A percentile compares a stretch with the other conserved stretches of the same genome.
These are phyloP conservation scores for Salix arbutifolia DNA, from an alignment of 345 rosid genomes.

Conservation along the genomic window DNA sequence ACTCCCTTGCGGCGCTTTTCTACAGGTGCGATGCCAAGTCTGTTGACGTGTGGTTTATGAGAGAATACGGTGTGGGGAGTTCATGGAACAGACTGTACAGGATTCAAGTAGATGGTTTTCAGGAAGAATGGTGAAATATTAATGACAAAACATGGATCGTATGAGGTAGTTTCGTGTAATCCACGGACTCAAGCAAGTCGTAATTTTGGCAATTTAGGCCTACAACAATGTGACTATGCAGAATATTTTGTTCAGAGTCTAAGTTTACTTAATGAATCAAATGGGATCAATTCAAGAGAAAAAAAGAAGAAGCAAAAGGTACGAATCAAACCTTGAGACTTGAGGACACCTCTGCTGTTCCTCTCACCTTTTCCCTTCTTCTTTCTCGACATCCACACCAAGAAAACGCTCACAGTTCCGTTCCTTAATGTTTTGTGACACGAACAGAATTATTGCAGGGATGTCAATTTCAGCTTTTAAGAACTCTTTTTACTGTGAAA, in stretches of 20 bases:
- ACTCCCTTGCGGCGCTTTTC: background rate
- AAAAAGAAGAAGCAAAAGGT: no score
- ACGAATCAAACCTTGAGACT: no score
- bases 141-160: background rate
- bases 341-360: no score
- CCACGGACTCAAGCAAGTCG: background rate
- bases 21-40: background rate
- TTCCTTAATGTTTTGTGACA: no score
- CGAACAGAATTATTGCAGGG: no score
- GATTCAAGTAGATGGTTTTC: background rate
- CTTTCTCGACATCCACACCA: no score
- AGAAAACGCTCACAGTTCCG: no score
- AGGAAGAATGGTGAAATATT: background rate
- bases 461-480: no score
- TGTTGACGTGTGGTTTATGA: background rate
- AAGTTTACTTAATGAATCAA: background rate
- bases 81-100: background rate
- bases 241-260: background rate
- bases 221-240: background rate
- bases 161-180: background rate
- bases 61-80: background rate
- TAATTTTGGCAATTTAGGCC: background rate
- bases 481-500: no score
- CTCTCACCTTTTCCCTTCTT: no score
- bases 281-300: no score